Evolutionary conservation across 2,329 filamentous ascomycete species (phyloP), one percentile per base, ranked within the genome.

Genomic region (Nannizzia gypsea): DNA sequence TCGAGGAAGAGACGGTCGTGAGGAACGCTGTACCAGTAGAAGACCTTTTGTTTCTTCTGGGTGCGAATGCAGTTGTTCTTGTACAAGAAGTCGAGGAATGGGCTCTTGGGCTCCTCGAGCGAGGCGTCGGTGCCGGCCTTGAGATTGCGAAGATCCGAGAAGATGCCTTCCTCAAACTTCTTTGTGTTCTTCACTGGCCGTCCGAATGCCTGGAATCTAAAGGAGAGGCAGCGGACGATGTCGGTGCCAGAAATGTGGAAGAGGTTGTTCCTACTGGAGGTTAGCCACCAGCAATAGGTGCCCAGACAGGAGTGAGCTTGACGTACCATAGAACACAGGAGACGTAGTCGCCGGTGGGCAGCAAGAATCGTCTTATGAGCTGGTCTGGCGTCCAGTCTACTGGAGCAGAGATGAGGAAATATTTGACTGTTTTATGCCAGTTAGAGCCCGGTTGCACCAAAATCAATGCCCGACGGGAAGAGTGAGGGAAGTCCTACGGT

Each of bases 31-130:
- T 97, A 99, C 93, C 93, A 99, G 79, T 97, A 99, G 72, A 99
- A 99, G 66, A 99, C 93, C 81, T 99, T 99, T 73, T 99, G 93
- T 82, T 99, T 99, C 85, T 99, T 99, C 76, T 99, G 93, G 40
- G 93, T 99, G 67, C 93, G 87, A 68, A 99, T 99, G 82, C 93
- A 99, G 80, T 99, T 99, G 83, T 99, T 99, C 83, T 99, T 99
- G 84, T 99, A 99, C 50, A 99, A 81, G 74, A 97, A 99, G 76
- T 99, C 93, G 63, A 99, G 83, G 77, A 99, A 99, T 1, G 89
- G 87, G 77, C 92, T 97, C 82, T 99, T 99, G 60, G 93, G 93
- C 79, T 99, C 93, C 77, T 99, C 93, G 62, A 99, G 84, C 46
- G 93, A 96, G 56, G 93, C 93, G 79, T 99, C 93, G 68, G 92